Conservation (phyloP, 257 asterid species). For the Ilex asprella region DNA sequence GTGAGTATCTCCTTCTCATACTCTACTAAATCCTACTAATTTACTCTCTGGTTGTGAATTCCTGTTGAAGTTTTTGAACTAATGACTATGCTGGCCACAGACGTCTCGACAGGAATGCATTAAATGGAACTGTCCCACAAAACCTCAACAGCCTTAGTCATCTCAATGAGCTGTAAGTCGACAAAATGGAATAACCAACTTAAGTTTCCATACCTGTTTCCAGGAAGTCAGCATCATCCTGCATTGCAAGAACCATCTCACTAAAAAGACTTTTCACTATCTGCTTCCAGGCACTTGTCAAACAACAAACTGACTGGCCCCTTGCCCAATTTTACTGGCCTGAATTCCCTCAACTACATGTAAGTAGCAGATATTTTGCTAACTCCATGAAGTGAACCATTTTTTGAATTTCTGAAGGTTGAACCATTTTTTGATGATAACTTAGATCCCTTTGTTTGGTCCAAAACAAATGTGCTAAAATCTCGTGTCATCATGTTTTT, state of each 20-base stretch:
- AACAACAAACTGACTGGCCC: slow-evolving; percentile 65
- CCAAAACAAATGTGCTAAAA: background rate
- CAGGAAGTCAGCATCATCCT: background rate
- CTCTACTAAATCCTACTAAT: background rate
- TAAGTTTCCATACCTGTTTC: background rate
- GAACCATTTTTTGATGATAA: background rate
- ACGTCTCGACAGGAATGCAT: slow-evolving; percentile 63
- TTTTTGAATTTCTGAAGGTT: background rate
- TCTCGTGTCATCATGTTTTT: no score
- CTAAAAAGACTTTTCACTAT: background rate
- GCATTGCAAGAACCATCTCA: background rate
- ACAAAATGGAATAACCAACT: background rate
- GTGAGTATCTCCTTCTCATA: slow-evolving; percentile 52
- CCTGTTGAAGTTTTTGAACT: slow-evolving; percentile 5
- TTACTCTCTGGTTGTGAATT: background rate
- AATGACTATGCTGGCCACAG: slow-evolving; percentile 26
- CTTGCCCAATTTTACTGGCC: slow-evolving; percentile 64
- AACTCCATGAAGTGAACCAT: background rate
- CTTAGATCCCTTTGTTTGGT: background rate
- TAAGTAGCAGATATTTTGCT: slow-evolving; percentile 28
- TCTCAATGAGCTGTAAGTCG: slow-evolving; percentile 62
- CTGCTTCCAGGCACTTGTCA: slow-evolving; percentile 53
- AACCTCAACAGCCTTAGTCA: slow-evolving; percentile 56
- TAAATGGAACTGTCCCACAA: slow-evolving; percentile 53
- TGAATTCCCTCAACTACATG: slow-evolving; percentile 56